A percentile compares a stretch with the other conserved stretches of the same genome.
phyloP scores from a whole-genome alignment of 176 grass and related monocot genomes.

The Saccharum spontaneum region DNA sequence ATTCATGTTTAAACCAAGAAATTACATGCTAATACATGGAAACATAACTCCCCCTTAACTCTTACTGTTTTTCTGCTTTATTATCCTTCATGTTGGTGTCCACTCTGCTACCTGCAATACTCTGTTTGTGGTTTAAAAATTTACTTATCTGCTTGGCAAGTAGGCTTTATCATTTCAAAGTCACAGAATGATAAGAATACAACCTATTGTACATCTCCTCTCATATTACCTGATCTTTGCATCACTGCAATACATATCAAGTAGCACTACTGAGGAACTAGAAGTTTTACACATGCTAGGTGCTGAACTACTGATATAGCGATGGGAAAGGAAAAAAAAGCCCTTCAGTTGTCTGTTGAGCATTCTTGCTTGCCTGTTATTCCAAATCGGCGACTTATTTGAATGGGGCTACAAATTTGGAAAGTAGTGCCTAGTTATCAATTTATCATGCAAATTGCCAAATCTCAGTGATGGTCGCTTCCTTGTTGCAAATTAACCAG shows the following conservation, averaged over 20 bases:
- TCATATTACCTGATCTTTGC: not conserved
- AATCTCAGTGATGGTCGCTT: conserved; percentile 33
- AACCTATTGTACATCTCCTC: conserved; percentile 10
- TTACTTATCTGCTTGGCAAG: conserved; percentile 3
- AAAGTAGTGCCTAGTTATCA: not conserved
- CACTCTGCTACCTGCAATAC: not conserved
- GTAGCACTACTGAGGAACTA: conserved; percentile 15
- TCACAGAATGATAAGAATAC: not conserved
- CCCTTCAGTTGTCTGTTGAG: not conserved
- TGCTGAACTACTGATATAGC: not conserved
- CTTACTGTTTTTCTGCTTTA: not conserved
- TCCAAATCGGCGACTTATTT: not conserved
- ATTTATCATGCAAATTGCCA: not conserved
- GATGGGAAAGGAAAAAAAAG: not conserved
- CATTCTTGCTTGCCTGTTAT: conserved; percentile 6
- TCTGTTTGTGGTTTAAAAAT: not conserved
- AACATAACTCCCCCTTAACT: not conserved
- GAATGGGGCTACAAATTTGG: not conserved
- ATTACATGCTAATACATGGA: not conserved
- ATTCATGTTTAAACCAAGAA: not conserved
- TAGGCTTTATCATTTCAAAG: not conserved
- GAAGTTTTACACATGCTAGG: not conserved
- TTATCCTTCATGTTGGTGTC: not conserved
- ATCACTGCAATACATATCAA: conserved; percentile 19
- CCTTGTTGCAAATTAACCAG: no score